Percentiles rank a stretch among this genome's conserved stretches.
phyloP scores from a whole-genome alignment of 1,284 basidiomycete genomes.

The Cystobasidium slooffiae region DNA sequence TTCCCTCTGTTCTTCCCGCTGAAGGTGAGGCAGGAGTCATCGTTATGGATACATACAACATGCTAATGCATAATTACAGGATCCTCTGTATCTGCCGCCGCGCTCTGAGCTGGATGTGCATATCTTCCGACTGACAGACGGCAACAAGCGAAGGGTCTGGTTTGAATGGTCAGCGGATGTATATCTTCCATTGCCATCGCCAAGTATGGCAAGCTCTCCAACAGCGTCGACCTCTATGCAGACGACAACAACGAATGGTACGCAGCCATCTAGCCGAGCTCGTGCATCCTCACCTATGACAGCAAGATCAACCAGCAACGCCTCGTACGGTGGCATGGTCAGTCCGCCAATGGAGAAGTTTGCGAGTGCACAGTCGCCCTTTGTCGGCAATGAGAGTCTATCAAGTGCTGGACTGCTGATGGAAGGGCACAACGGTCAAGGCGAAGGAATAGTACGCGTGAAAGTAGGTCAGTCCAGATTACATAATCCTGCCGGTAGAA shows the following conservation, averaged over 20 bases:
- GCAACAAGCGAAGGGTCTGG: constrained; percentile 77
- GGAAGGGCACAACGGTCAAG: neutral
- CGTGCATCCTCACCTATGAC: constrained; percentile 32
- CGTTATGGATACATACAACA: neutral
- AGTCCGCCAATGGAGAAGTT: constrained; percentile 23
- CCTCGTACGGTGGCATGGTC: constrained; percentile 11
- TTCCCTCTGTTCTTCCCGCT: constrained; percentile 95
- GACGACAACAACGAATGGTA: constrained; percentile 33
- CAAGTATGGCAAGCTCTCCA: constrained; percentile 27
- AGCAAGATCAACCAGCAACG: constrained; percentile 26
- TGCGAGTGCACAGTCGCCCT: constrained; percentile 32
- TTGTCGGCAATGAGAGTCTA: constrained; percentile 39
- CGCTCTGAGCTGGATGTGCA: constrained; percentile 90
- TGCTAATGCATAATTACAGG: constrained; percentile 60
- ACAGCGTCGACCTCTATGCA: constrained; percentile 32
- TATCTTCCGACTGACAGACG: constrained; percentile 89
- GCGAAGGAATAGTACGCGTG: constrained; percentile 58
- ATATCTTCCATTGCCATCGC: constrained; percentile 66
- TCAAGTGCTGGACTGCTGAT: constrained; percentile 31
- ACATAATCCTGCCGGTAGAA: constrained; percentile 86
- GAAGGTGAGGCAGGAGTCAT: constrained; percentile 63
- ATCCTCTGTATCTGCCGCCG: constrained; percentile 89
- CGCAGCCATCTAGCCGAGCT: constrained; percentile 3
- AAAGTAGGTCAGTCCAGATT: constrained; percentile 91
- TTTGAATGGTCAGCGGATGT: constrained; percentile 98